Evolutionary conservation across 108 stramenopile species (phyloP), one percentile per base, ranked within the genome.

Genomic region (Asterionellopsis glacialis): DNA sequence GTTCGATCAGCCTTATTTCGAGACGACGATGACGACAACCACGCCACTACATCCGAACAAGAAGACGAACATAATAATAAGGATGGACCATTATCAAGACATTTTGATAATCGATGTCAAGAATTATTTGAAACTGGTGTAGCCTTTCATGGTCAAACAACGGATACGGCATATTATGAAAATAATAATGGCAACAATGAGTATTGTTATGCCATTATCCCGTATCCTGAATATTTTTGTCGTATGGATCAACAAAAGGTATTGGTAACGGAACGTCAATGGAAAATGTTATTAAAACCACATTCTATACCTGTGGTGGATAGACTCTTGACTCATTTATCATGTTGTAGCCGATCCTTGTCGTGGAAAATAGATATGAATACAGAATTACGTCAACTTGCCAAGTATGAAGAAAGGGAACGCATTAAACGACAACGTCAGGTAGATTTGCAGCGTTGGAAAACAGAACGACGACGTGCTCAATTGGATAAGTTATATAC

Each of bases 311-410:
- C 70, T 25, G 63, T 72, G 21, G 39, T 72, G 6, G 24, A 63
- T 15, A 62, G 59, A 25, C 24, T 80, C 14, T 61, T 75, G 12
- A n/a, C 33, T 5, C 70, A 72, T 51, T 55, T 80, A 38, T 55
- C 62, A 0, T 57, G 57, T 15, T 67, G 69, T 38, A 67, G 58
- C 40, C 74, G 74, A 9, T 64, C 73, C 39, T 42, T 80, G 16
- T 15, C 62, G 26, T 80, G 79, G 79, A 80, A 80, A 41, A 54
- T 54, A 13, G 65, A 75, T 24, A 80, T 80, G 79, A 65, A 72
- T 33, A 15, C 59, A 21, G 69, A 71, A 51, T 19, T 80, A 6
- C 57, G 65, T 49, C 41, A 23, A 22, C 48, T 75, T 23, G 70
- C 73, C 14, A 57, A 56, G 14, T 21, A 57, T 9, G 79, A 80